Conservation (phyloP, 306 rosid species). For the Cotoneaster glaucophyllus region DNA sequence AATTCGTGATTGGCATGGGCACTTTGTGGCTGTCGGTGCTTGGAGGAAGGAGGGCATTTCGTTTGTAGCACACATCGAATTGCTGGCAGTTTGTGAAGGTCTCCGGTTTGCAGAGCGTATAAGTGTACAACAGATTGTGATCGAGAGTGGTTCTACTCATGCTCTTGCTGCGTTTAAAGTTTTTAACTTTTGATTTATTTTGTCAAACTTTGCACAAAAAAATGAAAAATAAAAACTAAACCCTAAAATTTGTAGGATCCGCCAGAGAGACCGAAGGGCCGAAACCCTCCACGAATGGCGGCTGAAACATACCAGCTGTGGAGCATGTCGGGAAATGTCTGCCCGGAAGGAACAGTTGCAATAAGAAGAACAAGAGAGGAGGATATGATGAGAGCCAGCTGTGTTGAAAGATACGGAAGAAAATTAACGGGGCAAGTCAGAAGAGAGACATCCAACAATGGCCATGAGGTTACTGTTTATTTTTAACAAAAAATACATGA, state of each 20-base stretch:
- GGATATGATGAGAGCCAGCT: slow-evolving; percentile 76
- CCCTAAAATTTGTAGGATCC: slow-evolving; percentile 44
- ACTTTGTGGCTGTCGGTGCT: no score
- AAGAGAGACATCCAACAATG: slow-evolving; percentile 82
- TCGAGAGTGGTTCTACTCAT: no score
- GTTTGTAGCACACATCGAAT: no score
- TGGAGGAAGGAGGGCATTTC: no score
- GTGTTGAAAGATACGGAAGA: slow-evolving; percentile 69
- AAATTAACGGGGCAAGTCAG: slow-evolving; percentile 54
- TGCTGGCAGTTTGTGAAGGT: no score
- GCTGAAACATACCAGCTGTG: slow-evolving; percentile 59
- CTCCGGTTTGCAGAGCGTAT: no score
- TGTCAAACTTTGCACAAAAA: no score
- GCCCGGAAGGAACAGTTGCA: slow-evolving; percentile 90
- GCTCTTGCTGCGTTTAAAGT: no score
- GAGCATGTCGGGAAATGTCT: slow-evolving; percentile 62
- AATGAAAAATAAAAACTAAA: no score
- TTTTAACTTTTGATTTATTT: no score
- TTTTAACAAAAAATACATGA: not conserved
- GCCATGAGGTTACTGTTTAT: slow-evolving; percentile 69
- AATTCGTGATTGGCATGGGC: no score
- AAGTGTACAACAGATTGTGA: no score
- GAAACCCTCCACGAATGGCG: slow-evolving; percentile 14
- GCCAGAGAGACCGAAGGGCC: slow-evolving; percentile 66
- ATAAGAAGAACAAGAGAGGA: slow-evolving; percentile 73